Conservation (phyloP, 2,329 filamentous ascomycete genomes). For the Exophiala oligosperma region DNA sequence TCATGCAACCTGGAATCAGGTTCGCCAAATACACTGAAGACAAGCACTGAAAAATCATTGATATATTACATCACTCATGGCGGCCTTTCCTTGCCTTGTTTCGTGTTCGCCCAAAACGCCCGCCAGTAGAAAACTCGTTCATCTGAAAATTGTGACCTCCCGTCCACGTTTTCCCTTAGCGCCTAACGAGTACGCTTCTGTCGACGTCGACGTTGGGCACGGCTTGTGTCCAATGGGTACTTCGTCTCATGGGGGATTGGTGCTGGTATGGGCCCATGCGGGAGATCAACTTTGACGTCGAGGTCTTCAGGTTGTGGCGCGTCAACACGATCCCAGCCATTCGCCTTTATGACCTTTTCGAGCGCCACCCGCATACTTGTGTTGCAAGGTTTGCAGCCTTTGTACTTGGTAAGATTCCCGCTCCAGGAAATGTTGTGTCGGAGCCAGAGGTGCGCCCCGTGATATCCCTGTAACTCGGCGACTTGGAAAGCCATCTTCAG, state of each 20-base stretch:
- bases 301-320: too few species aligned
- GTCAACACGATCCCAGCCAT: too few species aligned
- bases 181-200: slow-evolving; percentile 7
- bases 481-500: slow-evolving; percentile 19
- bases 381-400: background rate
- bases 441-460: slow-evolving; percentile 19
- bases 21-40: too few species aligned
- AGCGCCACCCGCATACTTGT: background rate
- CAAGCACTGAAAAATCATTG: too few species aligned
- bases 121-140: too few species aligned
- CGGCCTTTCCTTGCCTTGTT: background rate
- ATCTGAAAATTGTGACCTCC: background rate
- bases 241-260: too few species aligned
- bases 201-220: slow-evolving; percentile 5
- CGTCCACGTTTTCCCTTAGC: too few species aligned
- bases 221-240: background rate
- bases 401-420: background rate
- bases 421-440: slow-evolving; percentile 5
- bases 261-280: too few species aligned
- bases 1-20: background rate
- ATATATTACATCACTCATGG: too few species aligned
- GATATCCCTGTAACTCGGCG: slow-evolving; percentile 18
- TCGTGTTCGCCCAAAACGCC: background rate
- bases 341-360: background rate
- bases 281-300: too few species aligned